phyloP scores from a whole-genome alignment of 306 rosid genomes.

The Rosa lucieae region DNA sequence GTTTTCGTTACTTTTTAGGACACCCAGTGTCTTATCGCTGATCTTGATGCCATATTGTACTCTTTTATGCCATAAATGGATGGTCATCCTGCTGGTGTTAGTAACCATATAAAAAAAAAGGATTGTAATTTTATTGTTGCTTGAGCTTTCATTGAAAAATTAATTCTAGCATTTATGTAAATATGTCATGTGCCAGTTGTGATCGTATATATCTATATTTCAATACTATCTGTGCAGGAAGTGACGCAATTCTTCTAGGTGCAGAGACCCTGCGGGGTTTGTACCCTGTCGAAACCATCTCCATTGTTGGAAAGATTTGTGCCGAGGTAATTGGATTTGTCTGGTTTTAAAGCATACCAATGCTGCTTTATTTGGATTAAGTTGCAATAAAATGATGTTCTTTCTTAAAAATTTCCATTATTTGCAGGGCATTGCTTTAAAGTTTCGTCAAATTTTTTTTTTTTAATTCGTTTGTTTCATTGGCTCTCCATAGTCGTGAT shows the following conservation, averaged over 20 bases:
- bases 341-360: background rate
- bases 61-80: background rate
- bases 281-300: conserved; percentile 86
- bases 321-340: conserved; percentile 58
- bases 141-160: background rate
- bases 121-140: background rate
- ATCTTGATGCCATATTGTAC: background rate
- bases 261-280: conserved; percentile 92
- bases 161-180: background rate
- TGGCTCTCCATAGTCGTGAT: background rate
- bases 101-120: background rate
- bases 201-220: background rate
- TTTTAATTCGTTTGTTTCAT: background rate
- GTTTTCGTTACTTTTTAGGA: conserved; percentile 2
- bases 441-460: background rate
- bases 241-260: conserved; percentile 94
- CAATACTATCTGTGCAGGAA: conserved; percentile 51
- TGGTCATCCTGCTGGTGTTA: conserved; percentile 3
- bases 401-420: background rate
- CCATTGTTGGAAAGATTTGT: conserved; percentile 81
- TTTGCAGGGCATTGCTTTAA: background rate
- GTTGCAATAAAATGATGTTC: background rate
- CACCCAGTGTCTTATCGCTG: conserved; percentile 1
- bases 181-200: background rate
- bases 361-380: background rate